Evolutionary conservation across 805 yeast species (phyloP).

Genomic region (Wickerhamiella nectarea): DNA sequence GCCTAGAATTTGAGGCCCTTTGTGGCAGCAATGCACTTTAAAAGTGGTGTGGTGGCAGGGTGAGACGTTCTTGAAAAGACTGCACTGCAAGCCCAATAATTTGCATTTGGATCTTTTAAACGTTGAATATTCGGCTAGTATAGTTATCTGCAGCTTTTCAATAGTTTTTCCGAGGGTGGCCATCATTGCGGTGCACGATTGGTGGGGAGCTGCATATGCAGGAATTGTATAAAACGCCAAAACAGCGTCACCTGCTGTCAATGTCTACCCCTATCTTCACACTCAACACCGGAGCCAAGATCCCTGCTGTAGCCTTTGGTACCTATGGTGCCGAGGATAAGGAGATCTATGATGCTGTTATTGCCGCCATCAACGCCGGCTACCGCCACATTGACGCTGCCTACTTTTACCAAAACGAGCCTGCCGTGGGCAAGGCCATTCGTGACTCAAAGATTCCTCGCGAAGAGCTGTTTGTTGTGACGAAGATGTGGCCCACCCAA

Average conservation of each 20-base stretch:
- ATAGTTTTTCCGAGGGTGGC: slow-evolving; percentile 43
- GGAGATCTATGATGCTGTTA: slow-evolving; percentile 38
- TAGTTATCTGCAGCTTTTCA: slow-evolving; percentile 29
- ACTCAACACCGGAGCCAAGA: slow-evolving; percentile 42
- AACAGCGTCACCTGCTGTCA: slow-evolving; percentile 28
- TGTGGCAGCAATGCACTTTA: background rate
- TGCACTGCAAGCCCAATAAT: background rate
- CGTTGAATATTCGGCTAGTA: slow-evolving; percentile 15
- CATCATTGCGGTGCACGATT: slow-evolving; percentile 48
- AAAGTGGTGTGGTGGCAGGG: too few relatives aligned
- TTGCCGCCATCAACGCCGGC: slow-evolving; percentile 51
- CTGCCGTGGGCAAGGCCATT: slow-evolving; percentile 46
- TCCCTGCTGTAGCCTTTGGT: slow-evolving; percentile 63
- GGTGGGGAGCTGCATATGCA: slow-evolving; percentile 54
- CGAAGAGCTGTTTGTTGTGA: slow-evolving; percentile 44
- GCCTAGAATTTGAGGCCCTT: slow-evolving; percentile 58
- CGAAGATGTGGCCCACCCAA: slow-evolving; percentile 42
- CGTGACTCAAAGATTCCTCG: slow-evolving; percentile 31
- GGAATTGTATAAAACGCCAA: slow-evolving; percentile 67
- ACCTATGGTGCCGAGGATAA: slow-evolving; percentile 37
- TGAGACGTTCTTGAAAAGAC: too few relatives aligned
- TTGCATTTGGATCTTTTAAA: background rate
- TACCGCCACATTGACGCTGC: slow-evolving; percentile 70
- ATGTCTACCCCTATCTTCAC: slow-evolving; percentile 23
- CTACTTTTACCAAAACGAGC: slow-evolving; percentile 53